Evolutionary conservation across 1,284 basidiomycete genomes (phyloP), one percentile per base, ranked within the genome.

Genomic region (Pholiota adiposa): DNA sequence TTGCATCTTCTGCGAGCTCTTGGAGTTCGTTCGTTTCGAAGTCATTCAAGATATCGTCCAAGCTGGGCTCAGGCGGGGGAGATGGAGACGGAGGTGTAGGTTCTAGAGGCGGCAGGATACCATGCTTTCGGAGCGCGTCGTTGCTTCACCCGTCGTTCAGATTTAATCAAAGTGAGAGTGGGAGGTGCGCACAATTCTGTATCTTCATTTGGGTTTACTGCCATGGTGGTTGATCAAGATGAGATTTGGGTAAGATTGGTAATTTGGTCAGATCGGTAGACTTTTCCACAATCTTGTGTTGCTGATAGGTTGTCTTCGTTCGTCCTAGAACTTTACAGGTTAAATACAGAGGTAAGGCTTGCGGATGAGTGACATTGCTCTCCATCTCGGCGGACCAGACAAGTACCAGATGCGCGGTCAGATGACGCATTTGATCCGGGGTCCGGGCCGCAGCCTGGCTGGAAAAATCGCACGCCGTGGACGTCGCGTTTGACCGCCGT

Each of bases 91-190:
- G 87, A 4, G 89, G 89, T 2, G 88, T 79, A 7, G 83, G 75
- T 54, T 86, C 83, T 59, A 84, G 86, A 0, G 90, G 90, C 5
- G 95, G 94, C 19, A 97, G 77, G 68, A 97, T 96, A 38, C 95
- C 95, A 69, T 96, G 87, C 68, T 93, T 93, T 58, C 95, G 92
- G 8, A 97, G 86, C 31, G 92, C 92, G 71, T 96, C 96, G 76
- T 97, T 96, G 76, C 94, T 96, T 55, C 52, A 48, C 33, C 16
- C 29, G 19, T 8, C 33, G 33, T 29, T 51, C 55, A 38, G 50
- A 50, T 23, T 16, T 18, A 27, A 31, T 23, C 18, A 27, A 36
- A 31, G 23, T 16, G 11, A 25, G 19, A 34, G 27, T 19, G 21
- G 29, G 14, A 46, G 31, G 16, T 44, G 44, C 91, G 76, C 72